Percentiles rank a stretch among this genome's conserved stretches.
Evolutionary conservation across 148 eudicot genomes (phyloP).

Genomic region (Vaccinium myrtillus): DNA sequence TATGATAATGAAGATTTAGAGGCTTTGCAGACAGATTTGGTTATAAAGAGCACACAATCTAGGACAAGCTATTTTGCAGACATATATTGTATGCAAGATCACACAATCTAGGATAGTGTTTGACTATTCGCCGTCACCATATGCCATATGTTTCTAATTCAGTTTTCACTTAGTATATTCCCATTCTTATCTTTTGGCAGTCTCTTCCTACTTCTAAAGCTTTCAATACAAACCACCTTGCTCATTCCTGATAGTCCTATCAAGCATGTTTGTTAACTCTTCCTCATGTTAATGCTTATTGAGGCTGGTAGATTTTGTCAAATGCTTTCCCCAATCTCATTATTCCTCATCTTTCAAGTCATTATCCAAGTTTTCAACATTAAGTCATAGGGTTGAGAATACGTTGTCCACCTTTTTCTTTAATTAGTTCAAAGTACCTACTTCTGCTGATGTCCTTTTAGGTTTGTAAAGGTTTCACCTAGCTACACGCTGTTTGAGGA

Average conservation of each 20-base stretch:
- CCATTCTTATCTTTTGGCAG: background rate
- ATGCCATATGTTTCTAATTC: background rate
- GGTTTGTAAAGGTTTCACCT: constrained; percentile 11
- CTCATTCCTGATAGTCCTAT: background rate
- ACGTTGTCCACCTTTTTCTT: background rate
- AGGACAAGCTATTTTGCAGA: background rate
- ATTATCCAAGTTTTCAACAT: background rate
- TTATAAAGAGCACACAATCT: background rate
- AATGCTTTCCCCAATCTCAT: background rate
- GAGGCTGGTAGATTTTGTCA: background rate
- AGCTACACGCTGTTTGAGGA: background rate
- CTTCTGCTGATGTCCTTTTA: background rate
- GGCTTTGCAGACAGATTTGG: background rate
- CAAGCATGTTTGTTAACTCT: background rate
- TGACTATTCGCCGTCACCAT: background rate
- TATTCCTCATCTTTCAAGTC: background rate
- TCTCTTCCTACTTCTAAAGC: background rate
- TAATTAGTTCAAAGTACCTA: background rate
- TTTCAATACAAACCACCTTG: background rate
- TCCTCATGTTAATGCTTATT: background rate
- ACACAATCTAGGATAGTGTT: background rate
- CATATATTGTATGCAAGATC: background rate
- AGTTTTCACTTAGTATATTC: background rate
- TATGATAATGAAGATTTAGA: constrained; percentile 9
- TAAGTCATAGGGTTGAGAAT: background rate